Base-by-base conservation (phyloP, 345 rosid genomes). In the Leavenworthia alabamica region DNA sequence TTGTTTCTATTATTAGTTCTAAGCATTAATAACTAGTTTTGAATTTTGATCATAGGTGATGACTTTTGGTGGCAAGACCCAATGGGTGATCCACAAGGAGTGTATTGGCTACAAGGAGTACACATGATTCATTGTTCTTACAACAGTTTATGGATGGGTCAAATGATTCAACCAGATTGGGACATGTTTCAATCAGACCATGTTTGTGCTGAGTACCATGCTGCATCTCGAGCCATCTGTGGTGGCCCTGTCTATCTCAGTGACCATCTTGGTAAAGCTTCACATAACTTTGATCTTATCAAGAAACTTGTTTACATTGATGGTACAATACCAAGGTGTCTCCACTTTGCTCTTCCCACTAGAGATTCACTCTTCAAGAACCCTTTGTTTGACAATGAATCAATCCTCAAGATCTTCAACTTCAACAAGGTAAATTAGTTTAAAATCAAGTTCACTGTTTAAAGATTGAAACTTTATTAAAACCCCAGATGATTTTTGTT, bases 121-220 rank as follows among this genome's bases (percentile, higher is more conserved):
- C 95, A 91, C 49, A 88, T 91, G 87, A 75, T 88, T 55, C 98
- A 91, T 24, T 88, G 98, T 56, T 83, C 95, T 42, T 88, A 91
- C 72, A 91, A 88, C 82, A 91, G 98, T 60, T 22, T 88, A 57
- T 88, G 96, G 98, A 91, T 91, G 82, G 96, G 98, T 11, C 88
- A 88, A 56, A 73, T 88, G 28, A 81, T 88, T 47, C 90, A 83
- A 23, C 98, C 98, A 17, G 98, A 91, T 57, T 88, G 98, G 98
- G 98, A 91, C 54, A 91, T 91, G 96, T 91, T 91, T 75, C 96
- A 91, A 46, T 91, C 98, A 4, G 95, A 88, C 50, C 98, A 91
- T 55, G 62, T 56, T 36, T 86, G 95, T 56, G 96, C 98, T 56
- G 80, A 91, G 67, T 91, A 76, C 53, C 98, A 91, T 36, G 92